Evolutionary conservation across 805 yeast genomes (phyloP).

Genomic region (Schizosaccharomyces octosporus): DNA sequence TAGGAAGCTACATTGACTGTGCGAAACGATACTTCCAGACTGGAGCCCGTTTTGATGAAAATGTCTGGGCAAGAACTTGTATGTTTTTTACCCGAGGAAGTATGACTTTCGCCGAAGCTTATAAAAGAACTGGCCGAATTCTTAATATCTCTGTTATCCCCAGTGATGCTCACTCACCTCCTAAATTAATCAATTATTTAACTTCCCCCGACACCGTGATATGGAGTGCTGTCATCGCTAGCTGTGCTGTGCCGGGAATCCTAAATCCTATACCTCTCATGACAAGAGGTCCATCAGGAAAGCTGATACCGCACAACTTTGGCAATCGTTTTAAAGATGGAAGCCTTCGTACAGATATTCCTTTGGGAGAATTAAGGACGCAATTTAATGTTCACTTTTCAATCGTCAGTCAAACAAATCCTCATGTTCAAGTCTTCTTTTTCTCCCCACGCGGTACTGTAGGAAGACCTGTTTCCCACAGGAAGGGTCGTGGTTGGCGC

Average conservation of each 20-base stretch:
- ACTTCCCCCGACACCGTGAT: constrained; percentile 61
- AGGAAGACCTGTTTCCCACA: constrained; percentile 48
- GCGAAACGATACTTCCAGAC: constrained; percentile 41
- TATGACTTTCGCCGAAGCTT: constrained; percentile 46
- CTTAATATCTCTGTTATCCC: constrained; percentile 60
- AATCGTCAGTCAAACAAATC: constrained; percentile 61
- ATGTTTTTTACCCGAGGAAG: constrained; percentile 53
- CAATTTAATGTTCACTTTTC: constrained; percentile 55
- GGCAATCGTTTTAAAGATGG: constrained; percentile 67
- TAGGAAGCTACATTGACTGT: constrained; percentile 31
- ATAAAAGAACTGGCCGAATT: constrained; percentile 39
- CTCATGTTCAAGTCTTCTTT: constrained; percentile 52
- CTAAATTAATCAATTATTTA: constrained; percentile 47
- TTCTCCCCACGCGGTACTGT: constrained; percentile 61
- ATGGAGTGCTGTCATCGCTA: constrained; percentile 57
- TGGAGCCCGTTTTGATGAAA: constrained; percentile 56
- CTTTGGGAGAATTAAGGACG: constrained; percentile 45
- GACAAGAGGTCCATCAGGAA: constrained; percentile 27
- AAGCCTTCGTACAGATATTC: constrained; percentile 53
- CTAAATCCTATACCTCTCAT: constrained; percentile 55
- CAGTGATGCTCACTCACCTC: constrained; percentile 61
- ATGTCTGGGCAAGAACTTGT: constrained; percentile 46
- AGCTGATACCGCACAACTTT: constrained; percentile 38
- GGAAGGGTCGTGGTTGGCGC: constrained; percentile 32
- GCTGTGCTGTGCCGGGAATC: constrained; percentile 66